These are phyloP conservation scores for Talaromyces wortmannii DNA, from an alignment of 495 filamentous ascomycete genomes.

Conservation along the genomic window DNA sequence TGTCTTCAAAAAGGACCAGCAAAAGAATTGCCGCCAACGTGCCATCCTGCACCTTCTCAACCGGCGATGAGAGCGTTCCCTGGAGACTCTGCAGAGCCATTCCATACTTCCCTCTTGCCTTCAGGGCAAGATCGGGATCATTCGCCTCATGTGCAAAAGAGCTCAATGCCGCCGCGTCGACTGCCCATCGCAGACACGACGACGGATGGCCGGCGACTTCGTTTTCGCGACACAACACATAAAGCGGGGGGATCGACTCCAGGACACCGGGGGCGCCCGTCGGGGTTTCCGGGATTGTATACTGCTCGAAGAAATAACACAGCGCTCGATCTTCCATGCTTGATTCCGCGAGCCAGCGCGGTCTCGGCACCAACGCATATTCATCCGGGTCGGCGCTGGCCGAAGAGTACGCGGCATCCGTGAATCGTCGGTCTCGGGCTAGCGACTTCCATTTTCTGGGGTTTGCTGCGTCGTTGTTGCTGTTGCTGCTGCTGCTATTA, in stretches of 20 bases:
- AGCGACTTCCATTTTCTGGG: neutral
- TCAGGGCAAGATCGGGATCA: constrained; percentile 18
- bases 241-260: constrained; percentile 29
- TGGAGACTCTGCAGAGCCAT: constrained; percentile 25
- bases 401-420: neutral
- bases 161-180: constrained; percentile 33
- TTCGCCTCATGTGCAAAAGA: constrained; percentile 25
- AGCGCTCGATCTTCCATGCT: constrained; percentile 34
- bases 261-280: constrained; percentile 14
- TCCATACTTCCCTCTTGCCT: constrained; percentile 28
- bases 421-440: neutral
- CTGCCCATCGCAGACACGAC: constrained; percentile 28
- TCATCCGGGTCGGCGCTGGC: neutral
- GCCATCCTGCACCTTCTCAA: constrained; percentile 29
- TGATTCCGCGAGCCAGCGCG: constrained; percentile 18
- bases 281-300: constrained; percentile 13
- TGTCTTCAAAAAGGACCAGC: constrained; percentile 35
- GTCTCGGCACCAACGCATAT: neutral
- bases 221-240: constrained; percentile 20
- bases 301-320: constrained; percentile 41
- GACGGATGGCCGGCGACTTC: constrained; percentile 8
- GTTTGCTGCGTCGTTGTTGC: neutral
- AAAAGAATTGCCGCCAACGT: constrained; percentile 35
- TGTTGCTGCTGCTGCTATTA: neutral
- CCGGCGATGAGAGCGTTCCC: constrained; percentile 19